These are phyloP conservation scores for Wallacemonas rigidus DNA, from an alignment of 208 protist genomes.

Conservation along the genomic window DNA sequence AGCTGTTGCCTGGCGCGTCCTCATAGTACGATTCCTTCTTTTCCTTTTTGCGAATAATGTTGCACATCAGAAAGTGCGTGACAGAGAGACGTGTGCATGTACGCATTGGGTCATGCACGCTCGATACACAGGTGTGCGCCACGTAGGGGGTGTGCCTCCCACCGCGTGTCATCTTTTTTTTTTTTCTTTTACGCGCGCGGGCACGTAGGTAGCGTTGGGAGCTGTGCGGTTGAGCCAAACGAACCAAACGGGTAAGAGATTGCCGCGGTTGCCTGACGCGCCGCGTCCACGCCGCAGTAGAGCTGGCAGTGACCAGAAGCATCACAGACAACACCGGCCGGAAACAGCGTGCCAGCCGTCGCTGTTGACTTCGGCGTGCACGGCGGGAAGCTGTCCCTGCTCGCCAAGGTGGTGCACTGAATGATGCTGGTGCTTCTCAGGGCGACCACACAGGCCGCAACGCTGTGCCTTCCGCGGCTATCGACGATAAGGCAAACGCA, in stretches of 20 bases:
- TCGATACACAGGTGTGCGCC: too few species aligned
- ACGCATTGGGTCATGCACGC: too few species aligned
- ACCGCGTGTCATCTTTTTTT: too few species aligned
- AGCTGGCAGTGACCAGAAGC: conserved; percentile 2
- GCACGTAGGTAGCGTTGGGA: not conserved
- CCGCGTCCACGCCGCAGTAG: conserved; percentile 12
- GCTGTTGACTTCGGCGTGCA: not conserved
- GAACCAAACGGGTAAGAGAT: conserved; percentile 8
- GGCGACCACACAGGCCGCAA: conserved; percentile 11
- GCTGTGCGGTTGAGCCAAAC: not conserved
- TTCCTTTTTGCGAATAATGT: too few species aligned
- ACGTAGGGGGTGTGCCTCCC: too few species aligned
- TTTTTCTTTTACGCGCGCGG: not conserved
- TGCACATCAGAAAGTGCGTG: too few species aligned
- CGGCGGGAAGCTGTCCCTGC: not conserved
- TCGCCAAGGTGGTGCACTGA: not conserved
- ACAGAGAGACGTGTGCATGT: too few species aligned
- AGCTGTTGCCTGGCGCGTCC: too few species aligned
- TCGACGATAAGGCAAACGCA: not conserved
- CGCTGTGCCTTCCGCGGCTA: not conserved
- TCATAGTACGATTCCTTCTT: too few species aligned
- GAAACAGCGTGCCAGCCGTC: conserved; percentile 5
- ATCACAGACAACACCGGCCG: not conserved
- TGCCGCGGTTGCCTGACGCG: not conserved
- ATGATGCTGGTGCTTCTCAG: not conserved